Base-by-base conservation (phyloP, 306 rosid species). In the Ochetophila trinervis region DNA sequence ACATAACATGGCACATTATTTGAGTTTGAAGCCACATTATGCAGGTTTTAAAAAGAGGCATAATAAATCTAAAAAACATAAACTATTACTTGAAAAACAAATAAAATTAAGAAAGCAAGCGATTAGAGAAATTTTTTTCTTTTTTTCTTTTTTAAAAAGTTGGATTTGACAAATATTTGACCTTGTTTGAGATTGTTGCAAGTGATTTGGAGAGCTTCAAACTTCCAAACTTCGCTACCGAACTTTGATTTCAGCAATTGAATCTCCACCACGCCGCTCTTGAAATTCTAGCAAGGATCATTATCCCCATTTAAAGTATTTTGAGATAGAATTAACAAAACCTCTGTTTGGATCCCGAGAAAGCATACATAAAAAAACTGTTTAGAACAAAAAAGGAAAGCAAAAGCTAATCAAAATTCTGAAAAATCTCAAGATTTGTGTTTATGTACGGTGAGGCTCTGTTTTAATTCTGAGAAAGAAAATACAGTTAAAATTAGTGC, bases 121-220 rank as follows among this genome's bases (percentile, higher is more conserved):
- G 13, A 9, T 11, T 49, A 19, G 12, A n/a, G 6, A 20, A 72
- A 6, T 9, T 44, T 47, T 12, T 12, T n/a, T 5, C 32, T 45
- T 30, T 1, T 17, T n/a, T n/a, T n/a, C n/a, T n/a, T n/a, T n/a
- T n/a, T n/a, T n/a, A n/a, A 13, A 45, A 24, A 3, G 13, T 37
- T 16, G 30, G 32, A 20, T 16, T 49, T 10, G n/a, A 51, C 11
- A 27, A 45, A 48, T 15, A 30, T 16, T 16, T 2, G 50, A 84
- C 90, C 96, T 72, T 32, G 78, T 76, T 72, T 84, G 65, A 89
- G 73, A 68, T 55, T 63, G 23, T 42, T 68, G 78, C 82, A 71
- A 63, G 81, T 51, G 66, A 64, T 30, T 79, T 86, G 86, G 40
- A 89, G 83, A 50, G 83, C 84, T 68, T 86, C 85, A 5, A 90